These are phyloP conservation scores for Aspergillus uvarum DNA, from an alignment of 2,329 filamentous ascomycete species.

Conservation along the genomic window DNA sequence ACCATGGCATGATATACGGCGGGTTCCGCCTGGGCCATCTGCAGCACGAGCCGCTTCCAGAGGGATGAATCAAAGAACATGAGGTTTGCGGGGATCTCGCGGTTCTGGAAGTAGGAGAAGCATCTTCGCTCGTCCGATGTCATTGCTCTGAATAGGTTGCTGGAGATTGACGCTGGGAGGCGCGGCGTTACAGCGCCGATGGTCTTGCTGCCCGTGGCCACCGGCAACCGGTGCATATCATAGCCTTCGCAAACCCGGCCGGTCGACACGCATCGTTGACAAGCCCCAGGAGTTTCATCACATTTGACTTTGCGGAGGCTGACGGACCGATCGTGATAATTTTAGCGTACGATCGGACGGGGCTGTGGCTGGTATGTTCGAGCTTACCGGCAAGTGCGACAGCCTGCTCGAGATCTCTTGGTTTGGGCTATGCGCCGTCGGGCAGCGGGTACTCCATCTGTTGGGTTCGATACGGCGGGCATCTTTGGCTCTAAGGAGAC, in stretches of 20 bases:
- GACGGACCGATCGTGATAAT: no score
- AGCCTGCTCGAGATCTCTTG: no score
- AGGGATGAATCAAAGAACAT: slow-evolving; percentile 16
- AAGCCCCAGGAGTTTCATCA: no score
- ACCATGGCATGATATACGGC: slow-evolving; percentile 13
- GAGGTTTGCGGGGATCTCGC: slow-evolving; percentile 14
- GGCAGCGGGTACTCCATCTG: no score
- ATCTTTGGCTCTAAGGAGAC: no score
- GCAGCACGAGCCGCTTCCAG: slow-evolving; percentile 4
- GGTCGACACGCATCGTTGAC: no score
- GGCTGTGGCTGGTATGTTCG: no score
- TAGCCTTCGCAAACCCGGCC: slow-evolving; percentile 26
- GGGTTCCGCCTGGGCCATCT: slow-evolving; percentile 4
- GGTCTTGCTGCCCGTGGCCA: not conserved
- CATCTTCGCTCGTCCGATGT: slow-evolving; percentile 22
- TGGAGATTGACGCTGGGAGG: not conserved
- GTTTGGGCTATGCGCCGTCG: no score
- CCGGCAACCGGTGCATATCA: slow-evolving; percentile 16
- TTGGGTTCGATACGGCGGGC: no score
- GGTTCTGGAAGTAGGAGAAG: slow-evolving; percentile 19
- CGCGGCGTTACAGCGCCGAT: not conserved
- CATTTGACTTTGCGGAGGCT: no score
- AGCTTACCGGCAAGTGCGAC: no score
- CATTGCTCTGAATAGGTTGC: not conserved
- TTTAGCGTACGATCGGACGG: no score